phyloP scores from a whole-genome alignment of 2,329 filamentous ascomycete species.

The Pseudofabraea citricarpa region DNA sequence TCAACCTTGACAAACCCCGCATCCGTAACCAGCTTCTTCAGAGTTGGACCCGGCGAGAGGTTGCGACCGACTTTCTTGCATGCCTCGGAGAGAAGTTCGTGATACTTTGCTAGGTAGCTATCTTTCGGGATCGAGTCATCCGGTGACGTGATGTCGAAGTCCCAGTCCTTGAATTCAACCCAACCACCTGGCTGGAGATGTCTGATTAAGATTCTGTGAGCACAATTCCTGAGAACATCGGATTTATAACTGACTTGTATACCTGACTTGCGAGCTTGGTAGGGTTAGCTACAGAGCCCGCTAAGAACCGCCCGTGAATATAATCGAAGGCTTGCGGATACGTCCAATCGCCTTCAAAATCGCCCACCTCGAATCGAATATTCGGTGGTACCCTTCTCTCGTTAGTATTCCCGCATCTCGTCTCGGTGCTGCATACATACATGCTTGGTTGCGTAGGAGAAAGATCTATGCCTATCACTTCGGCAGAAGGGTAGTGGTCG shows the following conservation, averaged over 20 bases:
- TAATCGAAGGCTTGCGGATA: conserved; percentile 14
- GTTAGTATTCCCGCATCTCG: background rate
- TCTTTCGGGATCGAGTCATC: conserved; percentile 5
- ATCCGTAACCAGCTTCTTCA: conserved; percentile 22
- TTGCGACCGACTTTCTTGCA: conserved; percentile 27
- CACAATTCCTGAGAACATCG: background rate
- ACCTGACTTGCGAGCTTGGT: background rate
- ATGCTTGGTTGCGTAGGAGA: conserved; percentile 7
- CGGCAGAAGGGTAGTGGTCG: conserved; percentile 2
- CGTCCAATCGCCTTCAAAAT: conserved; percentile 28
- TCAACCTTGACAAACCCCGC: conserved; percentile 15
- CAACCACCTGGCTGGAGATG: conserved; percentile 4
- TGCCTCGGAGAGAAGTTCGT: conserved; percentile 30
- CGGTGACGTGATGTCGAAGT: conserved; percentile 1
- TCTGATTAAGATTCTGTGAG: background rate
- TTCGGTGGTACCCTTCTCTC: conserved; percentile 12
- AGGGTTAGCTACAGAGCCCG: conserved; percentile 1
- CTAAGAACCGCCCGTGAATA: conserved; percentile 7
- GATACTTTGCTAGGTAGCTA: background rate
- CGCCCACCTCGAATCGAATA: conserved; percentile 22
- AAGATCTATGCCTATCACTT: conserved; percentile 5
- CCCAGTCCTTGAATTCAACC: conserved; percentile 5
- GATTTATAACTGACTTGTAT: background rate
- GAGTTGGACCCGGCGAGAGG: background rate
- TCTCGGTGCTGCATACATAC: background rate